Base-by-base conservation (phyloP, 441 rosid species). In the Adansonia madagascariensis region DNA sequence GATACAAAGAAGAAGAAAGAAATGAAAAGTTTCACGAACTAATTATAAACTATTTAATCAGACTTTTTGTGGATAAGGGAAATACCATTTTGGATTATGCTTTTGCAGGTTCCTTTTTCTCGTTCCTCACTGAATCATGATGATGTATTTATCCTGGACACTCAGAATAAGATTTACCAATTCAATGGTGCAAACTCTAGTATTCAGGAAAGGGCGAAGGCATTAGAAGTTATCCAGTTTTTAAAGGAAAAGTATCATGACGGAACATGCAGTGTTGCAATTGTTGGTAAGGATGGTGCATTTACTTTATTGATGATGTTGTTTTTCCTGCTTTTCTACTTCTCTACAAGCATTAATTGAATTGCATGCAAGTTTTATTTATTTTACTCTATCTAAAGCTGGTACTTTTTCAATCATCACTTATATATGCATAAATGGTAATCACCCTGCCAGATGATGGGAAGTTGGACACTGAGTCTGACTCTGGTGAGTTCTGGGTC, bases 401-500 rank as follows among this genome's bases (percentile, higher is more conserved):
- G 55, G n/a, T 47, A 68, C 31, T 43, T 73, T 52, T 43, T 49
- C 64, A 24, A 9, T 59, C 35, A 9, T 76, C 55, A 75, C 80
- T 79, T 43, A 77, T 80, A 6, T 24, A 55, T 69, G 73, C 59
- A 22, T 39, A 6, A 41, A 59, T 75, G 56, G 60, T 80, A 66
- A 24, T 24, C 68, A 27, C 70, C 61, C 8, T 84, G 80, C 78
- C 84, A 95, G 98, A 94, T 84, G 99, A 96, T 79, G 98, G 99
- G 43, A 97, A 94, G 82, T 85, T 97, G 80, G 99, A 97, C 83
- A 93, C 98, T 39, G 98, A 94, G 83, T 97, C 98, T 49, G 98
- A 97, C 80, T 94, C 98, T 0, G 99, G 99, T 71, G 99, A 91
- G 80, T 97, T 97, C 81, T 94, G 99, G 99, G 99, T 94, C 77